phyloP scores from a whole-genome alignment of 2,329 filamentous ascomycete species.

The Neonectria sp. region DNA sequence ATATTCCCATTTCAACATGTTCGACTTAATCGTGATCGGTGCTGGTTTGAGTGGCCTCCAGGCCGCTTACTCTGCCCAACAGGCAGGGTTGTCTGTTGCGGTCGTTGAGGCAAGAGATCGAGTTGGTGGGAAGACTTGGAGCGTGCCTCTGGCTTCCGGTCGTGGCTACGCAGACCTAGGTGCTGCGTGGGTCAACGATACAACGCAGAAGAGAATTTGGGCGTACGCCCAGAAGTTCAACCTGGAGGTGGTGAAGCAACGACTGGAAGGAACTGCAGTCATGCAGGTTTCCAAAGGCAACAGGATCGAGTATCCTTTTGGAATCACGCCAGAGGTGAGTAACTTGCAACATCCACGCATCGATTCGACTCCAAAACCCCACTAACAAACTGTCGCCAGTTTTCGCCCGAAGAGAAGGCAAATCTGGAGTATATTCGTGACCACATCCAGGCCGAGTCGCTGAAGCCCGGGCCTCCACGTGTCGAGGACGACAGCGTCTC shows the following conservation, averaged over 20 bases:
- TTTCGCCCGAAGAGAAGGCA: conserved; percentile 49
- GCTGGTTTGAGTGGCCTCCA: conserved; percentile 59
- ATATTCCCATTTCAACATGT: conserved; percentile 13
- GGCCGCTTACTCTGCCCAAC: conserved; percentile 53
- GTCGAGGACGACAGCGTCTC: conserved; percentile 51
- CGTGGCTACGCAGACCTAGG: conserved; percentile 65
- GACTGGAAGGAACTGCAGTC: conserved; percentile 60
- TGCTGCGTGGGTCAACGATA: conserved; percentile 74
- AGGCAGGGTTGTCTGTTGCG: conserved; percentile 55
- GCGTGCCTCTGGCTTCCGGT: conserved; percentile 49
- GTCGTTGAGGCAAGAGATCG: conserved; percentile 66
- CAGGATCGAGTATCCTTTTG: conserved; percentile 37
- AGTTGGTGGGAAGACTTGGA: conserved; percentile 68
- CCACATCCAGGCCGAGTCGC: conserved; percentile 53
- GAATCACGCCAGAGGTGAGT: conserved; percentile 43
- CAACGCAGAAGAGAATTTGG: conserved; percentile 63
- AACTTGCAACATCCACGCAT: neutral
- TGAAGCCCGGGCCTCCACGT: conserved; percentile 40
- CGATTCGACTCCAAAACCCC: too few relatives aligned
- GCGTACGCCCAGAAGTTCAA: conserved; percentile 57
- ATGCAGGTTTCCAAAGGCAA: conserved; percentile 57
- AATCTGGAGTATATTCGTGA: conserved; percentile 53
- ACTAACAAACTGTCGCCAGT: conserved; percentile 37
- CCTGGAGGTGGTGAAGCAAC: conserved; percentile 62
- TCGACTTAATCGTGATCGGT: conserved; percentile 59